Evolutionary conservation across 1,139 yeast genomes (phyloP).

Genomic region (Sugiyamaella paludigena): DNA sequence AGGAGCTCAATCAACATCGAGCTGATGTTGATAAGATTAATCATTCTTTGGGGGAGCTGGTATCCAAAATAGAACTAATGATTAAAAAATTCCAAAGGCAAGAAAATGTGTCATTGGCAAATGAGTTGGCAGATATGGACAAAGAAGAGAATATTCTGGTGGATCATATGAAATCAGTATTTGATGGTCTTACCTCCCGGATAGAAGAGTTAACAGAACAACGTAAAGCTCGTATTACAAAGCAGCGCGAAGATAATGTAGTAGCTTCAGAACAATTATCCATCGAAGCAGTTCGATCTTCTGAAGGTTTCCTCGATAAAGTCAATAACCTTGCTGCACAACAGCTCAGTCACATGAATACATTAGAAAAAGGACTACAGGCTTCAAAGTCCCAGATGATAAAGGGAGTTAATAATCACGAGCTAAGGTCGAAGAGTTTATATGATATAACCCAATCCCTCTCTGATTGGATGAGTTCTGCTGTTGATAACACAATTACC

Average conservation of each 20-base stretch:
- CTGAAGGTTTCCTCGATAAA: not conserved
- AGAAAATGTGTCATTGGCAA: not conserved
- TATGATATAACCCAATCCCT: too few relatives aligned
- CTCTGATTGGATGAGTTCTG: too few relatives aligned
- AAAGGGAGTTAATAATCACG: too few relatives aligned
- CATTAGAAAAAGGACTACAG: not conserved
- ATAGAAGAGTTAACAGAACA: slow-evolving; percentile 6
- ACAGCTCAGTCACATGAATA: slow-evolving; percentile 1
- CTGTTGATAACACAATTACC: too few relatives aligned
- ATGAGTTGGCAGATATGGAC: slow-evolving; percentile 1
- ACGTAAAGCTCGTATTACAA: slow-evolving; percentile 2
- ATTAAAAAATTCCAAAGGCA: slow-evolving; percentile 4
- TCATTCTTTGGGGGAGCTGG: not conserved
- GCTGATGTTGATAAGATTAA: slow-evolving; percentile 6
- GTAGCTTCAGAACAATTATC: slow-evolving; percentile 3
- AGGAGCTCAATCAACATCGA: not conserved
- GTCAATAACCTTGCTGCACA: slow-evolving; percentile 2
- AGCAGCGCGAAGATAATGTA: not conserved
- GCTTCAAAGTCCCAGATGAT: too few relatives aligned
- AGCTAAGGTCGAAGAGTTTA: too few relatives aligned
- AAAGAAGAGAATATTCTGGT: slow-evolving; percentile 8
- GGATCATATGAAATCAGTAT: slow-evolving; percentile 1
- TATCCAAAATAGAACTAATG: slow-evolving; percentile 1
- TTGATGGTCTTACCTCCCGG: slow-evolving; percentile 7
- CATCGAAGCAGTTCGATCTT: not conserved